A percentile compares a stretch with the other conserved stretches of the same genome.
These are phyloP conservation scores for Ceratonia siliqua DNA, from an alignment of 306 rosid genomes.

Conservation along the genomic window DNA sequence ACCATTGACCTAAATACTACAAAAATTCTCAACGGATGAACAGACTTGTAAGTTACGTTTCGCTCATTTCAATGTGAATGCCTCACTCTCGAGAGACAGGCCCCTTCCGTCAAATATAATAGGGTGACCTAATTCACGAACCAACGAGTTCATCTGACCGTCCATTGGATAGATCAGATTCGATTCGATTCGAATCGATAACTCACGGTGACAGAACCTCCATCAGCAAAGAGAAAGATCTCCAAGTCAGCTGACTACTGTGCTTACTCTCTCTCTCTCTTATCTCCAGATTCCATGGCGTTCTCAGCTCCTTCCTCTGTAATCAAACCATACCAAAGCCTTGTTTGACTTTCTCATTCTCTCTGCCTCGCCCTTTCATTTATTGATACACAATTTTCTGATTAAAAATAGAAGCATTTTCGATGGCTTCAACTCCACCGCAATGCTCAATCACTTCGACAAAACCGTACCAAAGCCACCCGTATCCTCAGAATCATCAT, in stretches of 20 bases:
- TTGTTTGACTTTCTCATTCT: neutral
- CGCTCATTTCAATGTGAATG: too few species aligned
- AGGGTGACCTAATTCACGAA: too few species aligned
- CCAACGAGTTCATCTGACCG: too few species aligned
- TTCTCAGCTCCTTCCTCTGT: neutral
- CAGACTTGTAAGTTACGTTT: too few species aligned
- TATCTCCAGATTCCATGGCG: neutral
- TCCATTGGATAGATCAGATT: too few species aligned
- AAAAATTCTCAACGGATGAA: too few species aligned
- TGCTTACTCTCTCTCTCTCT: neutral
- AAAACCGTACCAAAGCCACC: conserved; percentile 52
- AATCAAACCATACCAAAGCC: conserved; percentile 27
- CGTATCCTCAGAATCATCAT: conserved; percentile 42
- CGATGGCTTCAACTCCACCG: conserved; percentile 74
- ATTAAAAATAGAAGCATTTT: neutral
- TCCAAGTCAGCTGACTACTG: neutral
- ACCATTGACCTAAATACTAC: too few species aligned
- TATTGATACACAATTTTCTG: conserved; percentile 13
- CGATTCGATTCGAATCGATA: too few species aligned
- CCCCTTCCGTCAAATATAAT: too few species aligned
- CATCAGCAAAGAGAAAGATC: neutral
- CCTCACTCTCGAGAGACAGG: too few species aligned
- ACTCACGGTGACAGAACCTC: too few species aligned
- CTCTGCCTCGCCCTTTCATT: neutral
- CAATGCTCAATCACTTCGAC: conserved; percentile 58